Base-by-base conservation (phyloP, 805 yeast genomes). In the Saturnispora sanitii region DNA sequence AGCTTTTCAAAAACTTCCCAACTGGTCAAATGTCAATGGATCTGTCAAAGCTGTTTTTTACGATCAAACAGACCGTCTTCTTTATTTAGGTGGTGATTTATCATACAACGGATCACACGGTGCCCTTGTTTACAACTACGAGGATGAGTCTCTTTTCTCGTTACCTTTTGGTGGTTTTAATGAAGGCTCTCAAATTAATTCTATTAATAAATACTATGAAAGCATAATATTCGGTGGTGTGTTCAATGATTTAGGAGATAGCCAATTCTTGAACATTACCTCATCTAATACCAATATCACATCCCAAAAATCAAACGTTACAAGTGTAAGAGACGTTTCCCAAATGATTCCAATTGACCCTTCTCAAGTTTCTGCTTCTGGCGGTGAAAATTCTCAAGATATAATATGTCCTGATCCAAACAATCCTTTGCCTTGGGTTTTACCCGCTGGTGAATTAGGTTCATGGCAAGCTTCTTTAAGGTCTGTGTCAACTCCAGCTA, bases 31-130 rank as follows among this genome's bases (percentile, higher is more conserved):
- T 5, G 61, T 57, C 2, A 35, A 54, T 3, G 79, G 77, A 5
- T 42, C 55, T 1, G 67, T 80, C 2, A 49, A 57, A 3, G 51
- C 77, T 0, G 67, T 73, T 1, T 62, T 64, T 31, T 72, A 76
- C 41, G 79, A 78, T 58, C 36, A 48, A 2, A 67, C 65, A 34
- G 56, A 61, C 26, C 60, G 70, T 18, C 42, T 73, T 18, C 69
- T 85, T 0, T 86, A 83, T 53, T 70, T 84, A 37, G 98, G 96
- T 8, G 98, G 98, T 17, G 68, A 73, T 44, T 74, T 90, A 49
- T 56, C 67, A 5, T 77, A 66, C 55, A 46, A 57, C 42, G 57
- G 62, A 35, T 66, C 77, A 6, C 52, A 66, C 48, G 81, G 86
- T 38, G 82, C 74, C 0, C 78, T 82, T 8, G 60, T 76, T 4